These are phyloP conservation scores for Balakata baccata DNA, from an alignment of 345 rosid genomes.

Conservation along the genomic window DNA sequence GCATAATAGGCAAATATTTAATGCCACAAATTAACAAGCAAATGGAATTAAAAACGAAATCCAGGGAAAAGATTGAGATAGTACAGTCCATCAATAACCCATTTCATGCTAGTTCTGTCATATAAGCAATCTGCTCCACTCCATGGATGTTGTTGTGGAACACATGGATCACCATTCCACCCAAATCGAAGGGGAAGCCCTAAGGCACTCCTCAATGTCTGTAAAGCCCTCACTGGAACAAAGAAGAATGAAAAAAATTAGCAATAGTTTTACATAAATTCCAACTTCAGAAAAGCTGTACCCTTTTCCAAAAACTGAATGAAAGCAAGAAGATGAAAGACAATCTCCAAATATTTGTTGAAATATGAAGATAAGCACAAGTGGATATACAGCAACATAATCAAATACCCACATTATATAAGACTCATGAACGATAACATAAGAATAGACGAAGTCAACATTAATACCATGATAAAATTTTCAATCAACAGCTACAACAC, in stretches of 20 bases:
- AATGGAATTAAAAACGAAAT: constrained; percentile 9
- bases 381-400: background rate
- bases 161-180: constrained; percentile 99
- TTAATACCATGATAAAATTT: too few relatives aligned
- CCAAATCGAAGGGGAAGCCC: constrained; percentile 89
- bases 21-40: background rate
- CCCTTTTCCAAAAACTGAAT: constrained; percentile 2
- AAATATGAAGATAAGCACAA: background rate
- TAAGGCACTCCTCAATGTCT: constrained; percentile 60
- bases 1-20: background rate
- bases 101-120: constrained; percentile 58
- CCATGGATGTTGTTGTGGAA: constrained; percentile 99
- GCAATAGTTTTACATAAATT: constrained; percentile 9
- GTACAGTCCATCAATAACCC: constrained; percentile 99
- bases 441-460: too few relatives aligned
- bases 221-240: constrained; percentile 66
- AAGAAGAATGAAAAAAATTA: constrained; percentile 26
- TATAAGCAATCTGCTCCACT: constrained; percentile 82
- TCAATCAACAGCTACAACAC: too few relatives aligned
- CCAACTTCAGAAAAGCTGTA: constrained; percentile 8
- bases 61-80: constrained; percentile 28
- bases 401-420: background rate
- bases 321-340: background rate
- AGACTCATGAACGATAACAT: background rate
- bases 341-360: constrained; percentile 9